A percentile compares a stretch with the other conserved stretches of the same genome.
phyloP scores from a whole-genome alignment of 2,329 filamentous ascomycete species.

The Colletotrichum tamarilloi region DNA sequence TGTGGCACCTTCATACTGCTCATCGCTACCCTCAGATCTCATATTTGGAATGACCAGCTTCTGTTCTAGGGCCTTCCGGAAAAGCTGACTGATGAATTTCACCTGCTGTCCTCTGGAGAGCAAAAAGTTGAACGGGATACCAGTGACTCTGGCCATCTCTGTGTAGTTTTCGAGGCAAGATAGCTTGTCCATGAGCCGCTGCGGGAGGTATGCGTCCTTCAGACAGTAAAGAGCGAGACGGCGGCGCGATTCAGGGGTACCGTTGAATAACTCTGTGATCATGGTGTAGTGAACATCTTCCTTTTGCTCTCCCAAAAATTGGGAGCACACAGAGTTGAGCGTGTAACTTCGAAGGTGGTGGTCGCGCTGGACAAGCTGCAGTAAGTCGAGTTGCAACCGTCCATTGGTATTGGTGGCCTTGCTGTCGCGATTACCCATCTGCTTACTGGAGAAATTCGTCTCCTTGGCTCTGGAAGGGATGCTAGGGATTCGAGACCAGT shows the following conservation, averaged over 20 bases:
- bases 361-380: conserved; percentile 96
- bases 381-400: conserved; percentile 88
- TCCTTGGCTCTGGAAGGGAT: conserved; percentile 78
- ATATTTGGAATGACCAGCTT: conserved; percentile 94
- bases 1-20: conserved; percentile 97
- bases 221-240: conserved; percentile 95
- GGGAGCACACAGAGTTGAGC: conserved; percentile 92
- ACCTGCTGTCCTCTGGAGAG: conserved; percentile 94
- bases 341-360: conserved; percentile 97
- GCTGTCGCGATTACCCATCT: conserved; percentile 96
- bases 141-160: conserved; percentile 99
- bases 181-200: conserved; percentile 94
- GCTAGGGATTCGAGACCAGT: conserved; percentile 83
- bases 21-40: conserved; percentile 75
- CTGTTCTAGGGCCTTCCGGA: conserved; percentile 93
- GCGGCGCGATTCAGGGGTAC: conserved; percentile 90
- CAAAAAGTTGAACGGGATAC: conserved; percentile 95
- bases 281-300: conserved; percentile 99
- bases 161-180: conserved; percentile 99
- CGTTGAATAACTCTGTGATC: conserved; percentile 98
- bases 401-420: conserved; percentile 96
- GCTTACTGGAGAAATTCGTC: conserved; percentile 94
- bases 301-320: conserved; percentile 97
- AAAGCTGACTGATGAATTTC: conserved; percentile 97
- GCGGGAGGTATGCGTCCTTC: conserved; percentile 96